phyloP scores from a whole-genome alignment of 768 basidiomycete genomes.

The Pulveroboletus frians region DNA sequence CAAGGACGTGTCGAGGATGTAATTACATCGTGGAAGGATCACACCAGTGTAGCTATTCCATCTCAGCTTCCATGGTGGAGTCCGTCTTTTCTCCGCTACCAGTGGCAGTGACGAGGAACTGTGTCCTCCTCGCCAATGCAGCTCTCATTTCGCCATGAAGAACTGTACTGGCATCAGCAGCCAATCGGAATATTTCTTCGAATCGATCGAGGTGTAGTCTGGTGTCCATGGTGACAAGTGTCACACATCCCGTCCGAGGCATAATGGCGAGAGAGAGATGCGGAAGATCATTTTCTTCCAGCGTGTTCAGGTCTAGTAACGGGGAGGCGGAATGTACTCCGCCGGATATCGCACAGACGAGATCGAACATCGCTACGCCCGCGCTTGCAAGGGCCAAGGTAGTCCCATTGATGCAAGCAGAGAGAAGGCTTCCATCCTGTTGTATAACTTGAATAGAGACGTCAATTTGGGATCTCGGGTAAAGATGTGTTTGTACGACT shows the following conservation, averaged over 20 bases:
- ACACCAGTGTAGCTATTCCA: conserved; percentile 34
- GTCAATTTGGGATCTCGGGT: conserved; percentile 93
- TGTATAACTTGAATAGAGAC: conserved; percentile 90
- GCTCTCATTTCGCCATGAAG: conserved; percentile 81
- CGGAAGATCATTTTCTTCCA: conserved; percentile 91
- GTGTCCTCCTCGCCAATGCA: conserved; percentile 62
- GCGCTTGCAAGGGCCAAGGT: conserved; percentile 88
- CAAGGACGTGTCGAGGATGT: conserved; percentile 30
- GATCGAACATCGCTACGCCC: conserved; percentile 87
- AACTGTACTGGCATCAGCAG: conserved; percentile 68
- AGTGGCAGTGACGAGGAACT: conserved; percentile 57
- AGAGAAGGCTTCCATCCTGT: conserved; percentile 88
- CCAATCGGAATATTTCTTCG: conserved; percentile 79
- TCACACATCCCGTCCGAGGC: conserved; percentile 81
- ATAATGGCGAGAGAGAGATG: conserved; percentile 84
- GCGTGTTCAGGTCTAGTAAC: conserved; percentile 78
- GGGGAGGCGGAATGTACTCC: conserved; percentile 80
- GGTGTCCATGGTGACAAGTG: conserved; percentile 90
- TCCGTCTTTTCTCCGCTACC: conserved; percentile 38
- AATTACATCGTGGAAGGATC: conserved; percentile 6
- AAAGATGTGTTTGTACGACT: conserved; percentile 83
- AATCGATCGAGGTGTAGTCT: conserved; percentile 90
- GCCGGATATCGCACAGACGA: conserved; percentile 84
- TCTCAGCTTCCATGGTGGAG: conserved; percentile 31
- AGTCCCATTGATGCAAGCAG: conserved; percentile 90